Base-by-base conservation (phyloP, 352 stramenopile genomes). In the Phytophthora nicotianae region DNA sequence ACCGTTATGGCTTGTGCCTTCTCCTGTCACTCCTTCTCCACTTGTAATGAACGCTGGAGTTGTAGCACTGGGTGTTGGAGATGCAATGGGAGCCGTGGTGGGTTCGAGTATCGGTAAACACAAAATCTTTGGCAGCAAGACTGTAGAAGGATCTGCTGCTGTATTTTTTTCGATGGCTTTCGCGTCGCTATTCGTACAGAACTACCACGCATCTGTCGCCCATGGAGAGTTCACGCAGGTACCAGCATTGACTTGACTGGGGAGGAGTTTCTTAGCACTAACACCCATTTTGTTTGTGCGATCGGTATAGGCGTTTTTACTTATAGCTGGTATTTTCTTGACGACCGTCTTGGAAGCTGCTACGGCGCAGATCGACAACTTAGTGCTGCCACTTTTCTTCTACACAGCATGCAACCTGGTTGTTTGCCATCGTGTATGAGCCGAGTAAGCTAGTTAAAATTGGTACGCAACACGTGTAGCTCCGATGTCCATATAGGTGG, bases 281-380 rank as follows among this genome's bases (percentile, higher is more conserved):
- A 58, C 21, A 20, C 19, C 21, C 0, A 8, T 27, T 6, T 51
- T 52, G 54, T 52, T 49, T 59, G 26, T 50, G 23, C 13, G 9
- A 37, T 43, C 40, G n/a, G 4, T 37, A 24, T 29, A 68, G 59
- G 21, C 62, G 24, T 0, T 52, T 41, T 26, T 56, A n/a, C 16
- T 68, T 8, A 54, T 73, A 4, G 17, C 35, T 5, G 74, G 65
- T 14, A 50, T 77, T 6, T 33, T 86, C 7, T 69, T 91, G 46
- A 93, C 84, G 19, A 89, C 65, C 35, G 41, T 89, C 1, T 70
- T 93, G 19, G 86, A 95, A 33, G 84, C 79, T 0, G 70, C 79
- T 11, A 92, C 86, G 13, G 67, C 78, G 7, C 86, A 93, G 57
- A 95, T 95, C 58, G 86, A 95, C 70, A 95, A 95, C 64, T 71